Percentiles rank a stretch among this genome's conserved stretches.
Evolutionary conservation across 2,329 filamentous ascomycete genomes (phyloP).

Genomic region (Amphichorda felina): DNA sequence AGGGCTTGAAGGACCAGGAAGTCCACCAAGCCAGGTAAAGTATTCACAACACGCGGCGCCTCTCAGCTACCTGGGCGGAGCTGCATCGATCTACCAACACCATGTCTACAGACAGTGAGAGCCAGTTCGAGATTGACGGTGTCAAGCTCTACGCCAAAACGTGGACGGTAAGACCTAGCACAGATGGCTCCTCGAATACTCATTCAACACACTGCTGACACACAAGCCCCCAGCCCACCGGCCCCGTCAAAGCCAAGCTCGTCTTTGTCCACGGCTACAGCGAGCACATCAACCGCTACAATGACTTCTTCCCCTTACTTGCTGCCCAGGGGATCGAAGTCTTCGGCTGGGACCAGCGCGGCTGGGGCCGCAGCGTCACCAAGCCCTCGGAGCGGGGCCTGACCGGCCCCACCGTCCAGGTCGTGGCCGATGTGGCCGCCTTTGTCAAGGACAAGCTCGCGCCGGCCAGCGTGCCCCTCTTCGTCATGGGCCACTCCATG

Average conservation of each 20-base stretch:
- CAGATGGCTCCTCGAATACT: neutral
- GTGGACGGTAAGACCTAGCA: constrained; percentile 38
- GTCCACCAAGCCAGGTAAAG: no score
- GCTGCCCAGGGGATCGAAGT: constrained; percentile 63
- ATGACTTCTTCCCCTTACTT: constrained; percentile 59
- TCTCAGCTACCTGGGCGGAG: no score
- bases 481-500: constrained; percentile 87
- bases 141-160: constrained; percentile 42
- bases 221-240: constrained; percentile 32
- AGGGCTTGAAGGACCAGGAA: no score
- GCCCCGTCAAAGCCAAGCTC: constrained; percentile 53
- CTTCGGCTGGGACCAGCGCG: constrained; percentile 72
- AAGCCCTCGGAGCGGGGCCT: constrained; percentile 52
- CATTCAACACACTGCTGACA: no score
- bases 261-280: constrained; percentile 84
- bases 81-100: no score
- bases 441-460: constrained; percentile 53
- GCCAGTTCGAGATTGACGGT: constrained; percentile 30
- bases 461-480: constrained; percentile 48
- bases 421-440: constrained; percentile 67
- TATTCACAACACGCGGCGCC: no score
- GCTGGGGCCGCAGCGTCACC: constrained; percentile 69
- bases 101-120: constrained; percentile 34
- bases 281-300: constrained; percentile 72
- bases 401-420: constrained; percentile 60